Percentiles rank a stretch among this genome's conserved stretches.
Evolutionary conservation across 1,139 yeast genomes (phyloP).

Genomic region (Debaryomycetaceae sp.): DNA sequence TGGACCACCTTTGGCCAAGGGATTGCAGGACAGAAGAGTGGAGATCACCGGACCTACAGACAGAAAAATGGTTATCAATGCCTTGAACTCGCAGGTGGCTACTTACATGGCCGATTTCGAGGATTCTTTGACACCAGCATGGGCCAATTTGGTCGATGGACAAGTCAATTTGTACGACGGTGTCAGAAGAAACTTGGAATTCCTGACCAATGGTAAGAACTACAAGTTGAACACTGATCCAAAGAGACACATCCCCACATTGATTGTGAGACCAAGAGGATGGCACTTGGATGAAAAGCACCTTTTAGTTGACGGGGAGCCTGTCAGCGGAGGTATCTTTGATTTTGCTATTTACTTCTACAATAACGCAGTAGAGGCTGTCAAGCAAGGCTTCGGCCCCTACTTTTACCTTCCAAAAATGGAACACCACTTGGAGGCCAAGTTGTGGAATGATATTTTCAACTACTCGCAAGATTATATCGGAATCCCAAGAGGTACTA

Average conservation of each 20-base stretch:
- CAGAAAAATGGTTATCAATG: slow-evolving; percentile 92
- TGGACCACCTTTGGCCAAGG: slow-evolving; percentile 75
- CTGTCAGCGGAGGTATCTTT: slow-evolving; percentile 69
- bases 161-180: slow-evolving; percentile 93
- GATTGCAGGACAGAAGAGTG: slow-evolving; percentile 72
- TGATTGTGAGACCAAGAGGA: slow-evolving; percentile 82
- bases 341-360: slow-evolving; percentile 77
- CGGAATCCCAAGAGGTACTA: slow-evolving; percentile 65
- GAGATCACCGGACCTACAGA: slow-evolving; percentile 91
- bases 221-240: slow-evolving; percentile 56
- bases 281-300: slow-evolving; percentile 82
- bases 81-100: slow-evolving; percentile 82
- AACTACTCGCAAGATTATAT: slow-evolving; percentile 66
- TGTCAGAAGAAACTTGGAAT: slow-evolving; percentile 62
- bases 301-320: slow-evolving; percentile 70
- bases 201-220: slow-evolving; percentile 54
- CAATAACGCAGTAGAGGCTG: slow-evolving; percentile 64
- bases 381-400: slow-evolving; percentile 67
- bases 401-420: slow-evolving; percentile 77
- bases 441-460: slow-evolving; percentile 76
- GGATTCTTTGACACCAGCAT: slow-evolving; percentile 93
- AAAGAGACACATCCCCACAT: slow-evolving; percentile 63
- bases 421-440: slow-evolving; percentile 79
- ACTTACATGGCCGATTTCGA: slow-evolving; percentile 96
- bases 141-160: slow-evolving; percentile 84